Evolutionary conservation across 2,329 filamentous ascomycete genomes (phyloP), one percentile per base, ranked within the genome.

Genomic region (Microascus cirrosus): DNA sequence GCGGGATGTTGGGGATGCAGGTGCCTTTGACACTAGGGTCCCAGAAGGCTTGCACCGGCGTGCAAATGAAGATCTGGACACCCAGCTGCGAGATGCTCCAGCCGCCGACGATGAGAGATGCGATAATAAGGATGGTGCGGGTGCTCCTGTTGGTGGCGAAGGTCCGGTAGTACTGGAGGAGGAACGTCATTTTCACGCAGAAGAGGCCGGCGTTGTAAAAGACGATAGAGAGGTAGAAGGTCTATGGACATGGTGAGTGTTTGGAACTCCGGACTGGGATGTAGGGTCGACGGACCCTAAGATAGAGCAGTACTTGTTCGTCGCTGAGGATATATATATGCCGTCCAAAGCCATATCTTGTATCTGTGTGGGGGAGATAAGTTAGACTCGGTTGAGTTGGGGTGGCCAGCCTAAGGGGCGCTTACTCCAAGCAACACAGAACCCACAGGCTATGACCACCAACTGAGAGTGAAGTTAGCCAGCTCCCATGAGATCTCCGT

Each of bases 121-220:
- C 57, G 35, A 61, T 55, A 25, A 60, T 54, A 4, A 60, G 56
- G 53, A 68, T 62, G 25, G 53, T 56, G 7, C 60, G 59, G 12
- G 24, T 42, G 22, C 45, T 25, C 36, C 48, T 35, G 20, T 50
- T 50, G 5, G 42, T 51, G 42, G 61, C 62, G 36, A 67, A 67
- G 11, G 72, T 63, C 24, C 71, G 69, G 48, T 68, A 69, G 63
- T 73, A 73, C 59, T 73, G 71, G 8, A 70, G 60, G 32, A 73
- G 62, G 45, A 73, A 69, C 0, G 70, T 69, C 55, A 68, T 64
- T 58, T 73, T 73, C 59, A 69, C 64, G 25, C 63, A 60, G 39
- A 63, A 54, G 2, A 73, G 62, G 25, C 63, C 61, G 8, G 61
- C 53, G 53, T 67, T 68, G 61, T 72, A 73, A n/a, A 66, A 59